Percentiles rank a stretch among this genome's conserved stretches.
Evolutionary conservation across 2,329 filamentous ascomycete species (phyloP).

Genomic region (Paramyrothecium sp.): DNA sequence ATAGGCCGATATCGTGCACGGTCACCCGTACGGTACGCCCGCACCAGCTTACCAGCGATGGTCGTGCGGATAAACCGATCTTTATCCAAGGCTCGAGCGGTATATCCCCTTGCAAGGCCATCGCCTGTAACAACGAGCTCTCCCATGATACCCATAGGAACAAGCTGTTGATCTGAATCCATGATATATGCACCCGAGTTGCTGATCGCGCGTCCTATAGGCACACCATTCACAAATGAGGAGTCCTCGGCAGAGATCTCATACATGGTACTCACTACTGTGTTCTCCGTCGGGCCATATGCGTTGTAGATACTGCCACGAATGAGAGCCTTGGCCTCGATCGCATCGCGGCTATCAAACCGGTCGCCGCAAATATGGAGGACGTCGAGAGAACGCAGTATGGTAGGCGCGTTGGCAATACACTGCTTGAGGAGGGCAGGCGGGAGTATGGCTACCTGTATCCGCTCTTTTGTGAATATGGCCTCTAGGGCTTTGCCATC

Average conservation of each 20-base stretch:
- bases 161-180: slow-evolving; percentile 17
- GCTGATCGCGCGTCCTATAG: slow-evolving; percentile 14
- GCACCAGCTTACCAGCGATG: slow-evolving; percentile 3
- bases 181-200: slow-evolving; percentile 20
- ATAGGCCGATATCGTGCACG: slow-evolving; percentile 35
- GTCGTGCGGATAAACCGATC: slow-evolving; percentile 15
- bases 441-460: slow-evolving; percentile 10
- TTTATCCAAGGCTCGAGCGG: not conserved
- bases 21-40: slow-evolving; percentile 46
- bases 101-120: slow-evolving; percentile 7
- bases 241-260: not conserved
- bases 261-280: slow-evolving; percentile 7
- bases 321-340: not conserved
- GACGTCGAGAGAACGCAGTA: not conserved
- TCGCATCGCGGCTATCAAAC: slow-evolving; percentile 6
- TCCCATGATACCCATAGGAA: slow-evolving; percentile 21
- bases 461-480: slow-evolving; percentile 7
- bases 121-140: slow-evolving; percentile 23
- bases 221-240: slow-evolving; percentile 9
- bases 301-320: slow-evolving; percentile 7
- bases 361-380: slow-evolving; percentile 15
- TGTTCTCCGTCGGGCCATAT: slow-evolving; percentile 17
- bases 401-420: slow-evolving; percentile 8
- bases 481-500: slow-evolving; percentile 3
- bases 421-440: slow-evolving; percentile 17